phyloP scores from a whole-genome alignment of 2,329 filamentous ascomycete genomes.

The Penicillium vulpinum region DNA sequence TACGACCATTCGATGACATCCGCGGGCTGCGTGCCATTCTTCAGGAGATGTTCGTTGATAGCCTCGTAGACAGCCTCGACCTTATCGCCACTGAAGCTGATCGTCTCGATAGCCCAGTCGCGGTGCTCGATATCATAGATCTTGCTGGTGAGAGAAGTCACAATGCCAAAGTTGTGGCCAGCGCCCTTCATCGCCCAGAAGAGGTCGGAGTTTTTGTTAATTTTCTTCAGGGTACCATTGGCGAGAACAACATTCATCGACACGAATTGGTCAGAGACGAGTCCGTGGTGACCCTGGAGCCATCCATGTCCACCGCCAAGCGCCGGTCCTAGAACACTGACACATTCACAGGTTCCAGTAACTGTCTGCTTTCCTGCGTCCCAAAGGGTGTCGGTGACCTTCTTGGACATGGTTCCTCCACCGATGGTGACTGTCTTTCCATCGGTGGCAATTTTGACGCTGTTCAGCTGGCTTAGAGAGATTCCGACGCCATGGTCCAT shows the following conservation, averaged over 20 bases:
- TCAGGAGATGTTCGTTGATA: slow-evolving; percentile 49
- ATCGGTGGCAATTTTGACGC: slow-evolving; percentile 40
- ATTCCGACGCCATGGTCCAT: slow-evolving; percentile 56
- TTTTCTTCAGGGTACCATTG: slow-evolving; percentile 45
- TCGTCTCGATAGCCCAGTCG: slow-evolving; percentile 43
- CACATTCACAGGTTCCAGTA: slow-evolving; percentile 56
- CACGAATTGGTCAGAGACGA: slow-evolving; percentile 56
- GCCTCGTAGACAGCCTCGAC: slow-evolving; percentile 51
- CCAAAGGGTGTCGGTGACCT: slow-evolving; percentile 53
- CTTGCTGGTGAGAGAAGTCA: slow-evolving; percentile 51
- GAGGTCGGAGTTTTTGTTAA: slow-evolving; percentile 50
- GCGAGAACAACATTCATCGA: slow-evolving; percentile 55
- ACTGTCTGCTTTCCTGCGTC: slow-evolving; percentile 53
- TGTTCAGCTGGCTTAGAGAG: slow-evolving; percentile 47
- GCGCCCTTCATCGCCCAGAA: slow-evolving; percentile 60
- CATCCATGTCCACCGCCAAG: slow-evolving; percentile 61
- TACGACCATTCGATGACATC: slow-evolving; percentile 53
- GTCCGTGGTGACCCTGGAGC: slow-evolving; percentile 56
- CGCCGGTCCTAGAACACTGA: slow-evolving; percentile 50
- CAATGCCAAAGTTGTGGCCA: slow-evolving; percentile 61
- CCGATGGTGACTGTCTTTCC: slow-evolving; percentile 50
- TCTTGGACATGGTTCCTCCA: slow-evolving; percentile 51
- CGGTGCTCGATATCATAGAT: slow-evolving; percentile 47
- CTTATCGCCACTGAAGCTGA: slow-evolving; percentile 52
- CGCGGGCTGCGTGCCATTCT: slow-evolving; percentile 45